Conservation (phyloP, 164 flowering plant species). For the Cinnamomum micranthum region DNA sequence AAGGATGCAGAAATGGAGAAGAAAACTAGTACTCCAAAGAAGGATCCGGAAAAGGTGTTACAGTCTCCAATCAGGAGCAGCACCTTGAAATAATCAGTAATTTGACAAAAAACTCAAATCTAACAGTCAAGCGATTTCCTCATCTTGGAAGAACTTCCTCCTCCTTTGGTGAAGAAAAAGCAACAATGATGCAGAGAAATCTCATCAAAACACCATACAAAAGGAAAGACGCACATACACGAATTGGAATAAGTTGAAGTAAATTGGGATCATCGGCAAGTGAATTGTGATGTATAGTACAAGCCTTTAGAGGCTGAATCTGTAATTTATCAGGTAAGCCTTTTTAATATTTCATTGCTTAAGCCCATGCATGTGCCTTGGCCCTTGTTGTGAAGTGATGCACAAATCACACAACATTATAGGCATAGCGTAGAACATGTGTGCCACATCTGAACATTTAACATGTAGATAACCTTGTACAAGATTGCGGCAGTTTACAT, state of each 20-base stretch:
- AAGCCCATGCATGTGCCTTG: too few relatives aligned
- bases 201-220: neutral
- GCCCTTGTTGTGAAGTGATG: too few relatives aligned
- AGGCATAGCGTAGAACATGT: too few relatives aligned
- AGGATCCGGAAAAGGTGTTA: slow-evolving; percentile 22
- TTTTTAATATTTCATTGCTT: neutral
- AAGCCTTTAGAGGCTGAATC: neutral
- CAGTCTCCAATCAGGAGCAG: slow-evolving; percentile 21
- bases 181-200: neutral
- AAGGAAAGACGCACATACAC: neutral
- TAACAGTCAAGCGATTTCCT: neutral
- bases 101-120: neutral
- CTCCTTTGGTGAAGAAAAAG: neutral
- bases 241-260: neutral
- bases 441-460: too few relatives aligned
- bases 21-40: slow-evolving; percentile 31
- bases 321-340: neutral
- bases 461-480: too few relatives aligned
- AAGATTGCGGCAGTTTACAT: too few relatives aligned
- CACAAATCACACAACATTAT: too few relatives aligned
- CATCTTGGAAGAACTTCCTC: neutral
- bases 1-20: slow-evolving; percentile 62
- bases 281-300: neutral
- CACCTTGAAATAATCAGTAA: slow-evolving; percentile 16
- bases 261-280: neutral